Evolutionary conservation across 2,329 filamentous ascomycete species (phyloP).

Genomic region (Cryphonectria parasitica): DNA sequence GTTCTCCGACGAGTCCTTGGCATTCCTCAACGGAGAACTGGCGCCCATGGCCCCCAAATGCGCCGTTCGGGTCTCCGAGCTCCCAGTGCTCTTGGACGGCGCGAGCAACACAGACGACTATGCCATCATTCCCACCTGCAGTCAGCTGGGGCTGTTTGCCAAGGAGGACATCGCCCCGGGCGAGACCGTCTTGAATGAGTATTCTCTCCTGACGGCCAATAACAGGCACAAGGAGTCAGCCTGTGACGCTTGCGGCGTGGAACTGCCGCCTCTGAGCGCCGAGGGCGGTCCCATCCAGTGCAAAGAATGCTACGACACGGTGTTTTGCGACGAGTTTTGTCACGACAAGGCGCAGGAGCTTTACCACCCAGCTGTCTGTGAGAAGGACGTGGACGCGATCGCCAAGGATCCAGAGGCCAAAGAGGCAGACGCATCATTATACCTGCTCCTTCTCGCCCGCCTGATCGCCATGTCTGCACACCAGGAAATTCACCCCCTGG

Average conservation of each 20-base stretch:
- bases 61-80: constrained; percentile 73
- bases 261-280: constrained; percentile 64
- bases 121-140: constrained; percentile 61
- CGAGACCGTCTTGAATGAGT: constrained; percentile 78
- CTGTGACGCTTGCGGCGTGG: constrained; percentile 85
- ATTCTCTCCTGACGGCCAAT: constrained; percentile 85
- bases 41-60: constrained; percentile 76
- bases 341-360: constrained; percentile 58
- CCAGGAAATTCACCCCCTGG: constrained; percentile 64
- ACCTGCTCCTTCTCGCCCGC: constrained; percentile 65
- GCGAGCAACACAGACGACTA: constrained; percentile 54
- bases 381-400: constrained; percentile 67
- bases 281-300: constrained; percentile 57
- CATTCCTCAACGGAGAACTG: constrained; percentile 73
- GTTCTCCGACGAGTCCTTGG: constrained; percentile 69
- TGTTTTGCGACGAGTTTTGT: constrained; percentile 67
- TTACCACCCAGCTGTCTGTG: constrained; percentile 69
- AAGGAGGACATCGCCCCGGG: constrained; percentile 77
- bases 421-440: constrained; percentile 64
- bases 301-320: constrained; percentile 65
- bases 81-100: constrained; percentile 71
- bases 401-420: constrained; percentile 65
- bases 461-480: constrained; percentile 66
- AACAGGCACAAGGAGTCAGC: constrained; percentile 84
- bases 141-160: constrained; percentile 89